A percentile compares a stretch with the other conserved stretches of the same genome.
Conservation (phyloP, 1,284 basidiomycete species). For the Marasmius sp. region DNA sequence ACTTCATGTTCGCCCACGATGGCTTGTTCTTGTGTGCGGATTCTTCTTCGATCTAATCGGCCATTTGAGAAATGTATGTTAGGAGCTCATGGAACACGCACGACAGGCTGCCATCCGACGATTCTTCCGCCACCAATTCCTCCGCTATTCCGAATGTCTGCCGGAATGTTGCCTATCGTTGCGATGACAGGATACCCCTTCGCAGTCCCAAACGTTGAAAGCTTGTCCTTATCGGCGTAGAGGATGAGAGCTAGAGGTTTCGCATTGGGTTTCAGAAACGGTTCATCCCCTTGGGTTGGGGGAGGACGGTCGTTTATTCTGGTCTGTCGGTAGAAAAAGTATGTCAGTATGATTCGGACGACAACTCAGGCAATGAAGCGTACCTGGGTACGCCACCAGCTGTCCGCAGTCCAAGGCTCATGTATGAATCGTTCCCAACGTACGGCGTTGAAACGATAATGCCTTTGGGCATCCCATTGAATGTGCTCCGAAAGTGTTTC, state of each 20-base stretch:
- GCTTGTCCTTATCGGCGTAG: slow-evolving; percentile 45
- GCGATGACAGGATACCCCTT: slow-evolving; percentile 46
- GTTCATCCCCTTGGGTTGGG: neutral
- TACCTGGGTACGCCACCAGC: neutral
- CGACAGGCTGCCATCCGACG: slow-evolving; percentile 45
- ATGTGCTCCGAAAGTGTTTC: slow-evolving; percentile 17
- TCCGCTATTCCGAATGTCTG: slow-evolving; percentile 34
- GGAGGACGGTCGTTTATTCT: neutral
- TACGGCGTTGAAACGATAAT: neutral
- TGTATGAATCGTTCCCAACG: neutral
- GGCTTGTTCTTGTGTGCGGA: slow-evolving; percentile 24
- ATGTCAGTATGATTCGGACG: too few relatives aligned
- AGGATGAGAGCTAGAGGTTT: slow-evolving; percentile 28
- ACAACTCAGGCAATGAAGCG: neutral
- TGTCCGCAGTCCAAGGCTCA: neutral
- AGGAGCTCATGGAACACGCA: slow-evolving; percentile 18
- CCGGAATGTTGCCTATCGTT: slow-evolving; percentile 34
- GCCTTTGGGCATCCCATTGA: slow-evolving; percentile 21
- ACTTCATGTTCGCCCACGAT: slow-evolving; percentile 31
- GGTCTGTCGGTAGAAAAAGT: neutral
- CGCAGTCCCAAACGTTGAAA: slow-evolving; percentile 41
- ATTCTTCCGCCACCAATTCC: slow-evolving; percentile 36
- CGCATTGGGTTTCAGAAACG: slow-evolving; percentile 14
- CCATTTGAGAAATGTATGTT: neutral
- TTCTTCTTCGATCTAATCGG: slow-evolving; percentile 26